Evolutionary conservation across 1,139 yeast genomes (phyloP), one percentile per base, ranked within the genome.

Genomic region (Yamadazyma spencermartinsiae): DNA sequence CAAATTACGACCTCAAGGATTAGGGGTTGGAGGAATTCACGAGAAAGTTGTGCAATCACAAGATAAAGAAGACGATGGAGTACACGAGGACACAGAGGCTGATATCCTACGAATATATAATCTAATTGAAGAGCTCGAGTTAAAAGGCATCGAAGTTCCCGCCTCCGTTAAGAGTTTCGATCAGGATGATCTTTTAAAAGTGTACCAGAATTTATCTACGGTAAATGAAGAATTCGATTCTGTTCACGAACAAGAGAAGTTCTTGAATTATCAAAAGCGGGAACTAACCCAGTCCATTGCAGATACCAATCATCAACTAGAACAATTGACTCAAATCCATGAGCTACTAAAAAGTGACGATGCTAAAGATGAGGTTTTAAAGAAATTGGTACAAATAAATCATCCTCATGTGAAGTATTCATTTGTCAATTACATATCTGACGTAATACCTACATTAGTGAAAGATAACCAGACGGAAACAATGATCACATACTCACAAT

Each of bases 11-110:
- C 87, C 88, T 0, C 69, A 69, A 38, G 86, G 87, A 1, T 62
- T 76, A 23, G 97, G 97, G 1, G 72, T 89, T 11, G 96, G 96
- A 23, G 82, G 40, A 33, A 60, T 72, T 2, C 55, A 62, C 16
- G 81, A 74, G 42, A 42, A 44, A 39, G 40, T 37, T 6, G 46
- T 33, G 6, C 41, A 41, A n/a, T 4, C 29, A 12, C 43, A 45
- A 17, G 52, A 51, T 25, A 47, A 49, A 16, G 50, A 50, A 25
- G 52, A 50, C 25, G 47, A 50, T 15, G 50, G 49, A 26, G 56
- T 51, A 5, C 53, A 49, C 5, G 56, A 49, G 10, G 37, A 38
- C 7, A 30, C 24, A 5, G 20, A 30, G 29, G 24, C 25, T 35
- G 35, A 23, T 33, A 47, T 42, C 11, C 36, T 41, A 36, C 45